Percentiles rank a stretch among this genome's conserved stretches.
These are phyloP conservation scores for Amanita pallidorosea DNA, from an alignment of 768 basidiomycete genomes.

Conservation along the genomic window DNA sequence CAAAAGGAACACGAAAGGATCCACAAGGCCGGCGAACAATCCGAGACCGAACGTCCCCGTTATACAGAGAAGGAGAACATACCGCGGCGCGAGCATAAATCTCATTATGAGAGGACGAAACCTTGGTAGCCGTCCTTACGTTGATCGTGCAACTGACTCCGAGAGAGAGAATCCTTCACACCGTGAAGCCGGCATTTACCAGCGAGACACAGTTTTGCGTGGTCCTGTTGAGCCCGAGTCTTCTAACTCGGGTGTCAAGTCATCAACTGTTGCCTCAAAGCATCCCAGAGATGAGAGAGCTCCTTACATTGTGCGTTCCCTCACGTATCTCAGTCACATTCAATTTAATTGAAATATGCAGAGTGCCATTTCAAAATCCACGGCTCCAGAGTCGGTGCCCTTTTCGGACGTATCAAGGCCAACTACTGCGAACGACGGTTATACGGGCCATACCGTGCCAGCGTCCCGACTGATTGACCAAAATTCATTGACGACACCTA, in stretches of 20 bases:
- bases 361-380: neutral
- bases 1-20: slow-evolving; percentile 2
- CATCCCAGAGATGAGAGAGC: neutral
- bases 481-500: neutral
- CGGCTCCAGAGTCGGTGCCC: neutral
- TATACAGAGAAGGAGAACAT: slow-evolving; percentile 3
- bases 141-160: slow-evolving; percentile 2
- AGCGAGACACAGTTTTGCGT: neutral
- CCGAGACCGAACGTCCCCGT: neutral
- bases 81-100: neutral
- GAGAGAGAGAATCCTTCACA: slow-evolving; percentile 2
- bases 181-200: neutral
- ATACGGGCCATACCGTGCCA: neutral
- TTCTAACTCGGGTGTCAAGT: neutral
- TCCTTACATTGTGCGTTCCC: neutral
- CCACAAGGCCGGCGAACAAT: neutral
- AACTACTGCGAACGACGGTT: neutral
- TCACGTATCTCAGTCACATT: neutral
- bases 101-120: neutral
- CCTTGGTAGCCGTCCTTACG: neutral
- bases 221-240: neutral
- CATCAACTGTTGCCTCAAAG: neutral
- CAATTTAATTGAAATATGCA: neutral
- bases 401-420: neutral
- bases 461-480: neutral